Evolutionary conservation across 768 basidiomycete species (phyloP), one percentile per base, ranked within the genome.

Genomic region (Mycena metata): DNA sequence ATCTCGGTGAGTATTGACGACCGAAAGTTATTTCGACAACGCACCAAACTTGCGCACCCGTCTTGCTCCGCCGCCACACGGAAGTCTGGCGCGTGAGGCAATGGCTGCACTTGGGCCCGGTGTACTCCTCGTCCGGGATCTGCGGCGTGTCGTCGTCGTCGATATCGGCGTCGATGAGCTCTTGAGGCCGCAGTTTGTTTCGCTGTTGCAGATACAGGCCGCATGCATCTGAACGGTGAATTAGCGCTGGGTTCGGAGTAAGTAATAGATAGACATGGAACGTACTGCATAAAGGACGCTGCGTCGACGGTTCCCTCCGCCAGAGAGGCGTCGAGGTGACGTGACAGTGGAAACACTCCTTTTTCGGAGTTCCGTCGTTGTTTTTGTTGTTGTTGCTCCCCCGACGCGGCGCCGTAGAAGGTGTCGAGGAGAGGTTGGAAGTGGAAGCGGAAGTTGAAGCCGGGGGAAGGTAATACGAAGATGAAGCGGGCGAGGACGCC

Each of bases 1-100:
- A 30, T 30, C 30, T 6, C 3, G 30, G 30, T 30, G 3, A 30
- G 30, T 30, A 30, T 30, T 30, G 30, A 30, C 30, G 30, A 30
- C 30, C 30, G 30, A 30, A 30, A 30, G 30, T 6, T 6, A 30
- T 30, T 30, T 30, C 30, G 30, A 30, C 30, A 30, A 30, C 30
- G 3, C 30, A 30, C 30, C 85, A 86, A 1, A 86, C 78, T 71
- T 84, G 84, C 15, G 82, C 83, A 0, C 85, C 85, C 1, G 82
- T 78, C 74, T 86, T 86, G 70, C 84, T 84, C 56, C 85, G 76
- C 43, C 85, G 78, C 85, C 85, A 86, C 46, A 86, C 85, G 10
- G 83, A 84, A 3, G 85, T 86, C 46, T 80, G 82, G 60, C 83
- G 83, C 11, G 85, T 85, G 63, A 79, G 81, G 66, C 85, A 86